These are phyloP conservation scores for Phytopythium mirpurense DNA, from an alignment of 352 stramenopile species.

Conservation along the genomic window DNA sequence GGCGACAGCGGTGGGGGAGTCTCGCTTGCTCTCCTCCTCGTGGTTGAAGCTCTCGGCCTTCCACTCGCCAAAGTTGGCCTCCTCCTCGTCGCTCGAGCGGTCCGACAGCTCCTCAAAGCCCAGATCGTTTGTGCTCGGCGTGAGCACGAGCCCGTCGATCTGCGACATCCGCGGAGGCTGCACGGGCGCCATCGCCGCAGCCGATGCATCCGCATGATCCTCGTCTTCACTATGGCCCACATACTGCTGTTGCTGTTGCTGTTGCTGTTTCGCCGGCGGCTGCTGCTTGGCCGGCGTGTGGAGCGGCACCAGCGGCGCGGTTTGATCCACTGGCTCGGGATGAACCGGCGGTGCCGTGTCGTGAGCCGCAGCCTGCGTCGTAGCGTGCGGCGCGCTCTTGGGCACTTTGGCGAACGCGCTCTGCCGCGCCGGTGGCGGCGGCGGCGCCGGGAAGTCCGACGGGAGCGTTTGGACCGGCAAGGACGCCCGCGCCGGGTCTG, in stretches of 20 bases:
- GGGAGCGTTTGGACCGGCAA: conserved; percentile 27
- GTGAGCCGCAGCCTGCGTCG: not conserved
- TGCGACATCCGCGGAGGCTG: conserved; percentile 2
- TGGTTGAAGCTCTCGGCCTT: conserved; percentile 31
- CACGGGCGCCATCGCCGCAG: not conserved
- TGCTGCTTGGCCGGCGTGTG: not conserved
- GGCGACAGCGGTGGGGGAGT: too few relatives aligned
- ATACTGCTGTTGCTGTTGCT: not conserved
- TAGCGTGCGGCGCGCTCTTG: conserved; percentile 5
- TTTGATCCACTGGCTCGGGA: not conserved
- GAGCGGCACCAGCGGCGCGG: not conserved
- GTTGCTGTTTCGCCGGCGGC: not conserved
- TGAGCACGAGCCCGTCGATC: conserved; percentile 36
- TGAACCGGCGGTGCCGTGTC: not conserved
- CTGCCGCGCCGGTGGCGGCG: conserved; percentile 23
- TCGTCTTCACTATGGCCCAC: not conserved
- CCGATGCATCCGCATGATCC: not conserved
- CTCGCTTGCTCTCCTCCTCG: conserved; percentile 18
- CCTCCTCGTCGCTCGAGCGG: conserved; percentile 13
- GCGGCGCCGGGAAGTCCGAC: conserved; percentile 24
- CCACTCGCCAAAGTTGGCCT: conserved; percentile 23
- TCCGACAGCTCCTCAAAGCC: conserved; percentile 39
- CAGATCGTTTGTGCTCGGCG: conserved; percentile 38
- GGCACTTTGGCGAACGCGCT: conserved; percentile 20
- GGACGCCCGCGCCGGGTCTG: conserved; percentile 23